Evolutionary conservation across 2,329 filamentous ascomycete genomes (phyloP), one percentile per base, ranked within the genome.

Genomic region (Polychaeton citri): DNA sequence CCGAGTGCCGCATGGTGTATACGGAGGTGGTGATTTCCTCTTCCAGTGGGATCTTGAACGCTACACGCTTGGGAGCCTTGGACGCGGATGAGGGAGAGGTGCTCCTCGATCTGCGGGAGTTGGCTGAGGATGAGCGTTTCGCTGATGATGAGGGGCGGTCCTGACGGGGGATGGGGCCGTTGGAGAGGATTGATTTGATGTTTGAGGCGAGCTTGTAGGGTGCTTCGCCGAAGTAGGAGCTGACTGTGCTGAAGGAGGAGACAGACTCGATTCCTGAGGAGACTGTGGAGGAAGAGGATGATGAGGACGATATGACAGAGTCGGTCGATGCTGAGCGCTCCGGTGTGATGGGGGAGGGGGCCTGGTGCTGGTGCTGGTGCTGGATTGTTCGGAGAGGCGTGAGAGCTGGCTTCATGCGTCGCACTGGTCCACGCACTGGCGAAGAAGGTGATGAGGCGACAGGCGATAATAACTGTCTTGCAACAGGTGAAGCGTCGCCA

Each of bases 11-110:
- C 35, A 68, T 55, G 4, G 65, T 69, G 53, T 72, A 77, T 38
- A 59, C 64, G 28, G 64, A 61, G 2, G 64, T 77, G 42, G 61
- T 63, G 46, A 78, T 74, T 38, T 74, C 71, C 49, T 77, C 73
- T 32, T 72, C 71, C 18, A 76, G 51, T 13, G 69, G 66, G 9
- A 58, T 59, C 15, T 66, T 62, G 49, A 76, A 78, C 18, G 63
- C 65, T 9, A 78, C 73, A 42, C 61, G 64, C 57, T 76, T 77
- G 40, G 58, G 58, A 38, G 57, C 32, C 48, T 52, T 48, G 46
- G 60, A 54, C 19, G 64, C 58, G 12, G 24, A 4, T n/a, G n/a
- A n/a, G n/a, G n/a, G n/a, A n/a, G n/a, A n/a, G 18, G 55, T 46
- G 2, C 65, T 60, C 45, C 61, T 63, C 16, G 55, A 51, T 21